Conservation (phyloP, 2,329 filamentous ascomycete species). For the Sphaceloma murrayae region DNA sequence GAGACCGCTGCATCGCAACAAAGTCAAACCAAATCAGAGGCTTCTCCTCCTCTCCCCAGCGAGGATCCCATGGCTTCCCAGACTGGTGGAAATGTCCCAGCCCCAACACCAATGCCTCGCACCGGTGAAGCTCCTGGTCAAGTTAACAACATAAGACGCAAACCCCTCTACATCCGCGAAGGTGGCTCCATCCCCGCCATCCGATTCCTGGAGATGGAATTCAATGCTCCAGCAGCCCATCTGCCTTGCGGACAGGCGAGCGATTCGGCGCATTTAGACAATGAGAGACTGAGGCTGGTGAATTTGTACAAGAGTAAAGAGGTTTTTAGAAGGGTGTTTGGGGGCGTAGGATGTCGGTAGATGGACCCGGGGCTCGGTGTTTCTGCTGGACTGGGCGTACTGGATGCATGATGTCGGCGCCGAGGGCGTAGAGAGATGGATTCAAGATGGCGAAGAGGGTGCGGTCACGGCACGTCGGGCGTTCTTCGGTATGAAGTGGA, state of each 20-base stretch:
- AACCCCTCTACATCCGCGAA: conserved; percentile 87
- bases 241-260: conserved; percentile 91
- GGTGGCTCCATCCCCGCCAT: conserved; percentile 93
- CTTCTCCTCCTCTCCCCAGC: no score
- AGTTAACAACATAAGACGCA: conserved; percentile 31
- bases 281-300: conserved; percentile 78
- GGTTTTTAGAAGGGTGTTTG: conserved; percentile 82
- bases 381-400: no score
- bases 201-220: conserved; percentile 88
- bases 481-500: no score
- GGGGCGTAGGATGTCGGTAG: conserved; percentile 42
- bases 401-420: no score
- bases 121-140: no score
- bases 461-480: no score
- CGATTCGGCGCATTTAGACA: conserved; percentile 87
- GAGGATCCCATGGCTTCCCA: no score
- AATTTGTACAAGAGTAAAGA: conserved; percentile 87
- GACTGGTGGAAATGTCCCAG: no score
- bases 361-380: neutral
- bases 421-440: no score
- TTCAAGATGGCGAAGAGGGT: no score
- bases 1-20: neutral
- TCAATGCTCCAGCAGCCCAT: conserved; percentile 81
- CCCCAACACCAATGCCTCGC: neutral
- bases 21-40: no score